These are phyloP conservation scores for Urtica urens DNA, from an alignment of 306 rosid species.

Conservation along the genomic window DNA sequence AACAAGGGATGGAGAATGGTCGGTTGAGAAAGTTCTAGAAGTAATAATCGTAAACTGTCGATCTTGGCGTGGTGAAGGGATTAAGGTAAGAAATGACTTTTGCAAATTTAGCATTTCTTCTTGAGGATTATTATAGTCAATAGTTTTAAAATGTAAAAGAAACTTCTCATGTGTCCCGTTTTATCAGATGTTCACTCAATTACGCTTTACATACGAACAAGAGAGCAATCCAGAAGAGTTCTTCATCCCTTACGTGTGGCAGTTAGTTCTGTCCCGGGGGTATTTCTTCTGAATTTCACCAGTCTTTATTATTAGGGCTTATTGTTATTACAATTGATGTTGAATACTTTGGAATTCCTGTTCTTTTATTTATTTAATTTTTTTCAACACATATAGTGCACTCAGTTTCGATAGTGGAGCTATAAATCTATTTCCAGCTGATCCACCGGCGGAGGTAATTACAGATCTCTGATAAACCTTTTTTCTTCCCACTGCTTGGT, in stretches of 20 bases:
- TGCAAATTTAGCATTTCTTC: conserved; percentile 2
- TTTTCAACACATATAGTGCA: conserved; percentile 39
- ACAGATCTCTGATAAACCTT: conserved; percentile 8
- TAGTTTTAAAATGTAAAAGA: too few relatives aligned
- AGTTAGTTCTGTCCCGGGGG: conserved; percentile 83
- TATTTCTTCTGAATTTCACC: conserved; percentile 26
- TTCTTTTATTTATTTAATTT: background rate
- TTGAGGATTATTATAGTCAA: too few relatives aligned
- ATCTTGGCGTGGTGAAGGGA: conserved; percentile 96
- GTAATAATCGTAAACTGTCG: conserved; percentile 79
- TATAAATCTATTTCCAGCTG: conserved; percentile 72
- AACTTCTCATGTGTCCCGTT: conserved; percentile 5
- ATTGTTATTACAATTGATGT: too few relatives aligned
- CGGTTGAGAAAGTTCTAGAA: conserved; percentile 82
- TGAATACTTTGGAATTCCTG: background rate
- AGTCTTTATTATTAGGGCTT: too few relatives aligned
- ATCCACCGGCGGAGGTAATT: conserved; percentile 56
- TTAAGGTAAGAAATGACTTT: conserved; percentile 54
- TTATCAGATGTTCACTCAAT: conserved; percentile 82
- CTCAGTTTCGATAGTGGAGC: conserved; percentile 57
- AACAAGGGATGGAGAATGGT: conserved; percentile 73
- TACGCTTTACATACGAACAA: conserved; percentile 98
- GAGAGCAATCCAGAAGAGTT: conserved; percentile 97
- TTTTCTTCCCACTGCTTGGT: too few relatives aligned
- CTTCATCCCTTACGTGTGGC: conserved; percentile 94